Conservation (phyloP, 2,329 filamentous ascomycete genomes). For the Xylariomycetidae sp. region DNA sequence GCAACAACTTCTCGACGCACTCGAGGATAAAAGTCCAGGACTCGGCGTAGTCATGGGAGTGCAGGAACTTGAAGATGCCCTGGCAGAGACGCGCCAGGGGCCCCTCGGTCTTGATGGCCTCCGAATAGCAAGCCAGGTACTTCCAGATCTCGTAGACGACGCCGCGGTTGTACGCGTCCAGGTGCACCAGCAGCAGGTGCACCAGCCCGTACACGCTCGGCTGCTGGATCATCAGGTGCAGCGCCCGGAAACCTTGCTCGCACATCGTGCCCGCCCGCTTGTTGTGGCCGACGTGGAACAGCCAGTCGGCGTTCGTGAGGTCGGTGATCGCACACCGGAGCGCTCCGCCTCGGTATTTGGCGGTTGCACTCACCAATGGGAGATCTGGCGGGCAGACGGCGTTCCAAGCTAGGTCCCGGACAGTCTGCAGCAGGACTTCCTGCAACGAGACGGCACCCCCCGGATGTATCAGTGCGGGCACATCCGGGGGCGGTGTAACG, state of each 20-base stretch:
- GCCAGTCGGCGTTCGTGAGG: constrained; percentile 24
- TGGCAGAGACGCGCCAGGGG: constrained; percentile 22
- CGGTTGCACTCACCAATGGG: constrained; percentile 21
- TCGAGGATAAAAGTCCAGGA: constrained; percentile 25
- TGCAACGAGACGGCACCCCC: constrained; percentile 22
- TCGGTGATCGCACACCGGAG: constrained; percentile 25
- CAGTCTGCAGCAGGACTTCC: constrained; percentile 22
- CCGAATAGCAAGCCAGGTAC: constrained; percentile 22
- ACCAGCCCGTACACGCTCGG: constrained; percentile 23
- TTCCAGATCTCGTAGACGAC: constrained; percentile 24
- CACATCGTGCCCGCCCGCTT: constrained; percentile 22
- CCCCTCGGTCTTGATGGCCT: constrained; percentile 16
- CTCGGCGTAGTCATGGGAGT: constrained; percentile 23
- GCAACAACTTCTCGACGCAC: constrained; percentile 21
- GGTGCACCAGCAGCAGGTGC: constrained; percentile 20
- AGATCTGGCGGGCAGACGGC: constrained; percentile 20
- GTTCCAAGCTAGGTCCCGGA: constrained; percentile 23
- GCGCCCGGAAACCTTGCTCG: constrained; percentile 21
- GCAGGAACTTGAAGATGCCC: constrained; percentile 22
- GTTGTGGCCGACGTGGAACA: constrained; percentile 21
- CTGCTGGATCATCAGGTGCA: constrained; percentile 21
- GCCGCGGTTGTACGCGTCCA: constrained; percentile 22
- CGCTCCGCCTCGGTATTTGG: constrained; percentile 21
- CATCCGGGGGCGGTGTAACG: constrained; percentile 23
- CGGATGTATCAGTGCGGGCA: constrained; percentile 14